Evolutionary conservation across 192 early-diverging fungal genomes (phyloP).

Genomic region (Mortierella claussenii): DNA sequence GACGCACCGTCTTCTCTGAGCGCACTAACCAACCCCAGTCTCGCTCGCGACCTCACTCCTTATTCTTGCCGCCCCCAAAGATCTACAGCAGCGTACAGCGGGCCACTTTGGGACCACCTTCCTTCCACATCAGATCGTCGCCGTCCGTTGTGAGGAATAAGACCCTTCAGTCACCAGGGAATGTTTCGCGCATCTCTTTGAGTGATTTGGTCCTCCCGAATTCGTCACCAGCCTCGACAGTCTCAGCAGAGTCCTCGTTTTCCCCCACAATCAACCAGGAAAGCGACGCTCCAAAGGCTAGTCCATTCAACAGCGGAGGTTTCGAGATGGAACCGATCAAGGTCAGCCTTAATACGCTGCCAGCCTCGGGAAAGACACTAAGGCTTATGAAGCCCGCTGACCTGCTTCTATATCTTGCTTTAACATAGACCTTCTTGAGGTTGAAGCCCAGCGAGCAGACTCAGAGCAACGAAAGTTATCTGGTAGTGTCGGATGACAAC

Average conservation of each 20-base stretch:
- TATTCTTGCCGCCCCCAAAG: conserved; percentile 13
- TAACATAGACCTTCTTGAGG: conserved; percentile 29
- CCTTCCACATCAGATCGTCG: neutral
- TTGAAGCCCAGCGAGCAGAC: neutral
- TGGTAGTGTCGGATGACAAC: conserved; percentile 48
- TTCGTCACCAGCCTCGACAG: neutral
- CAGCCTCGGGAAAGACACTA: neutral
- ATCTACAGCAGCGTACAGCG: neutral
- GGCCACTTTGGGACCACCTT: neutral
- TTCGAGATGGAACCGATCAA: neutral
- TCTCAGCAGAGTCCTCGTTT: neutral
- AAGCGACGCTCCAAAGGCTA: neutral
- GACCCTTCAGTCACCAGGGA: neutral
- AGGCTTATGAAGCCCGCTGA: neutral
- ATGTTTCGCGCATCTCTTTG: neutral
- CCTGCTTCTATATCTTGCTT: neutral
- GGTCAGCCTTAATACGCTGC: too few relatives aligned
- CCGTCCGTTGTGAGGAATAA: neutral
- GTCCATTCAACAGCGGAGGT: neutral
- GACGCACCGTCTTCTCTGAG: neutral
- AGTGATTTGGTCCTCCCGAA: neutral
- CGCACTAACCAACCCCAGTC: neutral
- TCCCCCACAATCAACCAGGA: neutral
- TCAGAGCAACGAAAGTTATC: conserved; percentile 16
- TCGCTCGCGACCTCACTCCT: neutral